A percentile compares a stretch with the other conserved stretches of the same genome.
phyloP scores from a whole-genome alignment of 345 rosid genomes.

The Melaleuca quinquenervia region DNA sequence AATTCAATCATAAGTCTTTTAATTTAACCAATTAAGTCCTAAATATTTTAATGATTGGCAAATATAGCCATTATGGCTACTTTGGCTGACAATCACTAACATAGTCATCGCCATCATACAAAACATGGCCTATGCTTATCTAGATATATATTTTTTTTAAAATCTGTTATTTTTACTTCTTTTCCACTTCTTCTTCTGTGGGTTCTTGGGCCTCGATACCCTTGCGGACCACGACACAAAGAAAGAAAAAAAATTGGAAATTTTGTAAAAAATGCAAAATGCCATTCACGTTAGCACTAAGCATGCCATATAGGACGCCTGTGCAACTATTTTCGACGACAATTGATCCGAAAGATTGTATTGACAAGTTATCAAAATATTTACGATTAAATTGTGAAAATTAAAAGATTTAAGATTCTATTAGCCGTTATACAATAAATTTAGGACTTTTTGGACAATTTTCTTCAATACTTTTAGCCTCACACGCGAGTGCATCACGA shows the following conservation, averaged over 20 bases:
- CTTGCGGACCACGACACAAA: not conserved
- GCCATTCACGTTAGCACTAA: rapidly evolving
- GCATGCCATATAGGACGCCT: rapidly evolving
- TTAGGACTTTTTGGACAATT: rapidly evolving
- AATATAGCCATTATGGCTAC: not conserved
- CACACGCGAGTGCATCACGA: not conserved
- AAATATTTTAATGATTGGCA: not conserved
- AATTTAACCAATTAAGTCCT: not conserved
- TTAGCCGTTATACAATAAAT: rapidly evolving
- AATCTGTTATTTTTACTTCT: not conserved
- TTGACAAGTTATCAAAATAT: rapidly evolving
- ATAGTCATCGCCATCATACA: rapidly evolving
- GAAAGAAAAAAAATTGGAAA: too few species aligned
- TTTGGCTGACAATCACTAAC: rapidly evolving
- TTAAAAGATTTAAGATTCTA: too few species aligned
- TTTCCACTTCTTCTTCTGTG: not conserved
- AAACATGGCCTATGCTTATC: rapidly evolving
- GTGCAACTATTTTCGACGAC: rapidly evolving
- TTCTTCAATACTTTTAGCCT: rapidly evolving
- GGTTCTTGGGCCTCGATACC: rapidly evolving
- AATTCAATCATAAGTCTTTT: not conserved
- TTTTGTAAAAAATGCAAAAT: too few species aligned
- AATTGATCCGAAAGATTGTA: rapidly evolving
- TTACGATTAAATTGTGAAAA: not conserved
- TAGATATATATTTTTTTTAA: not conserved